Conservation (phyloP, 169 alveolate genomes). For the Toxoplasma gondii region DNA sequence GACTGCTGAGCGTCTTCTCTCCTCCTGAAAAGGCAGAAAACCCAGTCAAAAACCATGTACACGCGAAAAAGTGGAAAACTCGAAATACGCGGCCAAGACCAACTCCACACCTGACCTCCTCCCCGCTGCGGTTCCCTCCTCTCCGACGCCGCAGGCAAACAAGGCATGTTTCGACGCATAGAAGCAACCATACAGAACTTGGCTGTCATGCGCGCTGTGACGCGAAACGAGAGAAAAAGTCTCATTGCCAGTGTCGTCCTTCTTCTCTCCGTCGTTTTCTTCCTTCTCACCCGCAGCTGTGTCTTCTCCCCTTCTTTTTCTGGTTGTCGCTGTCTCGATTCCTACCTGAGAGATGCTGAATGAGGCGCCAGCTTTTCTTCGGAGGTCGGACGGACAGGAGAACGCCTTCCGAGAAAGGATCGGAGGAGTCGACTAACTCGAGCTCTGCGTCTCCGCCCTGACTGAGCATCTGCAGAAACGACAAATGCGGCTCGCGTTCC, state of each 20-base stretch:
- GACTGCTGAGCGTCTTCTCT: constrained; percentile 97
- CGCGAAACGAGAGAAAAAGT: no score
- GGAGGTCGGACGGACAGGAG: constrained; percentile 97
- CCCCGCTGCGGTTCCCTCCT: background rate
- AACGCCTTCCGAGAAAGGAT: constrained; percentile 98
- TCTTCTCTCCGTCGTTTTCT: no score
- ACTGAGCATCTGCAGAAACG: constrained; percentile 81
- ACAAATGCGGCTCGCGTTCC: no score
- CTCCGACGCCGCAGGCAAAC: background rate
- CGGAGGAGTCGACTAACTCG: constrained; percentile 95
- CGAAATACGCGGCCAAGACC: background rate
- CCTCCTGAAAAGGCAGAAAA: constrained; percentile 85
- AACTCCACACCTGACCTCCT: background rate
- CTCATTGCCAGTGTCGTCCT: no score
- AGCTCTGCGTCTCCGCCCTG: constrained; percentile 99
- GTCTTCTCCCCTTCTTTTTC: no score
- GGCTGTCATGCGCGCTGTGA: no score
- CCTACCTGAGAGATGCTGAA: constrained; percentile 92
- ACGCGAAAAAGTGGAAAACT: background rate
- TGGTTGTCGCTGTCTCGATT: no score
- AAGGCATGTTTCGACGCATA: no score
- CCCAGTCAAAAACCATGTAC: background rate
- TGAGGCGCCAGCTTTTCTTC: constrained; percentile 97
- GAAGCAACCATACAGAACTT: no score
- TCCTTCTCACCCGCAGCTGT: no score